Conservation (phyloP, 2,329 filamentous ascomycete species). For the Colletotrichum sp. region DNA sequence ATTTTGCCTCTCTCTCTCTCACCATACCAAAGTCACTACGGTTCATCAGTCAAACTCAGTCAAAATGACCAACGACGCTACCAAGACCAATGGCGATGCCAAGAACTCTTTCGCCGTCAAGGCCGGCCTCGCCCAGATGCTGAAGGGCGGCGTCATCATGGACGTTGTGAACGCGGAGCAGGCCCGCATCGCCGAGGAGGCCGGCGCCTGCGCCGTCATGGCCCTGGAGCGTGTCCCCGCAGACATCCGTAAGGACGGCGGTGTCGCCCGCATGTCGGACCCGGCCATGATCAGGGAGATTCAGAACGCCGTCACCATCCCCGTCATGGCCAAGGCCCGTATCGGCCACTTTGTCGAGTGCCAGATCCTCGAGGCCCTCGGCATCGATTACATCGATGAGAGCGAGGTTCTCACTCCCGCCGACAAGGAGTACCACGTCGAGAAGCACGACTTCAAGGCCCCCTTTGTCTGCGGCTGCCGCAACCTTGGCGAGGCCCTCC, state of each 20-base stretch:
- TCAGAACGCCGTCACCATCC: constrained; percentile 92
- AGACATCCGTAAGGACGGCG: constrained; percentile 90
- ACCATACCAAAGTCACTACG: background rate
- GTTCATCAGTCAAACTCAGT: background rate
- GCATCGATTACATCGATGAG: constrained; percentile 98
- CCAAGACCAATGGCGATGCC: constrained; percentile 26
- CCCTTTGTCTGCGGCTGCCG: constrained; percentile 98
- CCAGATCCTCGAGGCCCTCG: constrained; percentile 94
- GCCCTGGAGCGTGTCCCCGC: constrained; percentile 96
- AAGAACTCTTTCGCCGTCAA: constrained; percentile 82
- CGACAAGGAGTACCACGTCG: constrained; percentile 88
- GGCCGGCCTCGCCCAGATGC: constrained; percentile 93
- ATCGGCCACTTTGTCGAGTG: constrained; percentile 99
- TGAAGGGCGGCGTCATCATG: constrained; percentile 99
- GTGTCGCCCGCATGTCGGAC: constrained; percentile 97
- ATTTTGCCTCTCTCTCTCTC: background rate
- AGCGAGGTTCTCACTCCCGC: constrained; percentile 96
- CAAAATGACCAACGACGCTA: constrained; percentile 15
- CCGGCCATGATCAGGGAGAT: constrained; percentile 94
- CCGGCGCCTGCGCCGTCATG: constrained; percentile 96
- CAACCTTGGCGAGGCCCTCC: constrained; percentile 90
- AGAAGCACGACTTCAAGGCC: constrained; percentile 81
- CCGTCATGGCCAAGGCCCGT: constrained; percentile 98
- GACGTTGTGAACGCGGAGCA: constrained; percentile 94
- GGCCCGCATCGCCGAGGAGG: constrained; percentile 96